A percentile compares a stretch with the other conserved stretches of the same genome.
Evolutionary conservation across 352 stramenopile species (phyloP).

Genomic region (Globisporangium orthogonon): DNA sequence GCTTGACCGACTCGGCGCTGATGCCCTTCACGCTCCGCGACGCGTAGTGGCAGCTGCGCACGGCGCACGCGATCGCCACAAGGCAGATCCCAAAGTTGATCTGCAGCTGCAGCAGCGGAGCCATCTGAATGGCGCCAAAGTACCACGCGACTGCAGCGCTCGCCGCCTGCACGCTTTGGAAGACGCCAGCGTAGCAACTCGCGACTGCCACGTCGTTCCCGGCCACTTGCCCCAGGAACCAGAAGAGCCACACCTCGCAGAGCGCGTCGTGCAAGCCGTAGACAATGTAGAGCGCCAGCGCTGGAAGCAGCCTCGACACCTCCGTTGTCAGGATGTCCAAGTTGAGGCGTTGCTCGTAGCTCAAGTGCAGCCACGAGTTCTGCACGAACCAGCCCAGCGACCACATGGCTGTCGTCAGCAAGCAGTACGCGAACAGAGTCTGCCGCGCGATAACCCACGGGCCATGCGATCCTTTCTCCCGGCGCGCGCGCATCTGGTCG

Average conservation of each 20-base stretch:
- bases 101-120: slow-evolving; percentile 20
- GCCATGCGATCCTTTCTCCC: neutral
- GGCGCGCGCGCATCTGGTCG: neutral
- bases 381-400: slow-evolving; percentile 22
- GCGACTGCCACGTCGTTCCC: slow-evolving; percentile 24
- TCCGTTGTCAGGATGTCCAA: slow-evolving; percentile 18
- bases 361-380: slow-evolving; percentile 9
- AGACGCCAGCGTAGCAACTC: slow-evolving; percentile 49
- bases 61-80: slow-evolving; percentile 12
- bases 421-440: slow-evolving; percentile 13
- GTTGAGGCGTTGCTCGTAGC: slow-evolving; percentile 16
- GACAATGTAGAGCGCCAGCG: slow-evolving; percentile 48
- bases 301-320: neutral
- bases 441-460: neutral
- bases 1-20: neutral
- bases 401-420: slow-evolving; percentile 35
- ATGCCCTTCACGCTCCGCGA: neutral
- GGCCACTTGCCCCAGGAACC: slow-evolving; percentile 57
- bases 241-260: slow-evolving; percentile 79
- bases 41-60: slow-evolving; percentile 6
- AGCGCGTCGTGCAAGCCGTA: slow-evolving; percentile 72
- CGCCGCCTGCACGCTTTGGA: slow-evolving; percentile 57
- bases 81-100: slow-evolving; percentile 30
- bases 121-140: slow-evolving; percentile 20
- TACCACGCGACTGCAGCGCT: slow-evolving; percentile 32